phyloP scores from a whole-genome alignment of 176 grass and related monocot species.

The Thinopyrum elongatum region DNA sequence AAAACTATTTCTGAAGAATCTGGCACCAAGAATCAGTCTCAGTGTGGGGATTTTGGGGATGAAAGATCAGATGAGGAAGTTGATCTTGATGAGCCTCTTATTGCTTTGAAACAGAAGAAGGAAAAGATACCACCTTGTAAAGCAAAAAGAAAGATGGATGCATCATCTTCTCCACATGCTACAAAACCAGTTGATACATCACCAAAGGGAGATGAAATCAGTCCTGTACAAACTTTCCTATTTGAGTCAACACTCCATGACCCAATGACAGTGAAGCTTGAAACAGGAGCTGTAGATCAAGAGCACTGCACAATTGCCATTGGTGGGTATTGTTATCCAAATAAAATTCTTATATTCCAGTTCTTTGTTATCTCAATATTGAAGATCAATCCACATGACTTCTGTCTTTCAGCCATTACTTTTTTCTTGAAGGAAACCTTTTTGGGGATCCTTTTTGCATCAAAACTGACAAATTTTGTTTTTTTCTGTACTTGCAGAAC shows the following conservation, averaged over 20 bases:
- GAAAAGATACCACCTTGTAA: too few species aligned
- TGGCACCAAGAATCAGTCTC: slow-evolving; percentile 1
- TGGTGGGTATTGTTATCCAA: slow-evolving; percentile 33
- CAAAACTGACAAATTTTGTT: not conserved
- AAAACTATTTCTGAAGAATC: slow-evolving; percentile 30
- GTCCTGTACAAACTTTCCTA: not conserved
- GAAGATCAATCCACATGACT: not conserved
- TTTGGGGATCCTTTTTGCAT: not conserved
- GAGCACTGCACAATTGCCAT: slow-evolving; percentile 14
- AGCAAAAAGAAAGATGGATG: slow-evolving; percentile 24
- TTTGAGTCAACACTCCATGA: slow-evolving; percentile 1
- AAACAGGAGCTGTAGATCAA: not conserved
- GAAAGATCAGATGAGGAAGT: slow-evolving; percentile 28
- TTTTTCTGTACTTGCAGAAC: slow-evolving; percentile 27
- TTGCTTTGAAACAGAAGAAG: slow-evolving; percentile 48
- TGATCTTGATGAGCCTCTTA: slow-evolving; percentile 60
- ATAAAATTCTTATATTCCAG: slow-evolving; percentile 10
- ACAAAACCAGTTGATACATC: not conserved
- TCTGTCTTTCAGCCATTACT: not conserved
- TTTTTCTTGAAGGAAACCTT: slow-evolving; percentile 5
- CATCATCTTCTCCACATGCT: not conserved
- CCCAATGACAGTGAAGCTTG: not conserved
- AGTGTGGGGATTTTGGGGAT: not conserved
- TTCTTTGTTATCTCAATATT: not conserved
- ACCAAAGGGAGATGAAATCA: not conserved